These are phyloP conservation scores for Lanmaoa rubissima DNA, from an alignment of 768 basidiomycete genomes.

Conservation along the genomic window DNA sequence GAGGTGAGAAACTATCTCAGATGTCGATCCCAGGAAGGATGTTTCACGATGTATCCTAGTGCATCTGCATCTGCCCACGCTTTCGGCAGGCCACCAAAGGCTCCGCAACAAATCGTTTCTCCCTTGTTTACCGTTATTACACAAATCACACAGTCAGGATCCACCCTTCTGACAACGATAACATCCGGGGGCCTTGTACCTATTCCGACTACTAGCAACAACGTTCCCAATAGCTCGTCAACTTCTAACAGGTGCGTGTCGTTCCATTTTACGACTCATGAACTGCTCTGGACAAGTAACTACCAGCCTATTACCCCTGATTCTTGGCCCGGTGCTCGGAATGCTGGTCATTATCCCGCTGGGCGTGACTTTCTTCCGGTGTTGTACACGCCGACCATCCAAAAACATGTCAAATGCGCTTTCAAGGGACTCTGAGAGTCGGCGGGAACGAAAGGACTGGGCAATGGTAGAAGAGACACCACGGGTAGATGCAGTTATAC, in stretches of 20 bases:
- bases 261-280: not conserved
- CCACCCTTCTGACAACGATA: constrained; percentile 3
- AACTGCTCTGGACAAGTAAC: not conserved
- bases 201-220: constrained; percentile 1
- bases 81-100: not conserved
- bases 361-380: constrained; percentile 3
- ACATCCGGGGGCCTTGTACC: not conserved
- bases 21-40: not conserved
- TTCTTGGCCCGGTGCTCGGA: constrained; percentile 13
- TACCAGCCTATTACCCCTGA: constrained; percentile 8
- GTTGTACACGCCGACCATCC: not conserved
- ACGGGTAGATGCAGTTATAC: not conserved
- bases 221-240: not conserved
- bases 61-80: not conserved
- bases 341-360: constrained; percentile 6
- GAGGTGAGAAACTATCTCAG: constrained; percentile 8
- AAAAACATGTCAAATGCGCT: not conserved
- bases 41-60: not conserved
- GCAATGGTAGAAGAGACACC: not conserved
- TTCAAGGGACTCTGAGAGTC: not conserved
- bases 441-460: not conserved
- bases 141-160: not conserved
- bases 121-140: not conserved
- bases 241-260: constrained; percentile 10
- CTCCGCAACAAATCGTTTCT: constrained; percentile 2